A percentile compares a stretch with the other conserved stretches of the same genome.
phyloP scores from a whole-genome alignment of 2,329 filamentous ascomycete genomes.

The Monosporascus sp. region DNA sequence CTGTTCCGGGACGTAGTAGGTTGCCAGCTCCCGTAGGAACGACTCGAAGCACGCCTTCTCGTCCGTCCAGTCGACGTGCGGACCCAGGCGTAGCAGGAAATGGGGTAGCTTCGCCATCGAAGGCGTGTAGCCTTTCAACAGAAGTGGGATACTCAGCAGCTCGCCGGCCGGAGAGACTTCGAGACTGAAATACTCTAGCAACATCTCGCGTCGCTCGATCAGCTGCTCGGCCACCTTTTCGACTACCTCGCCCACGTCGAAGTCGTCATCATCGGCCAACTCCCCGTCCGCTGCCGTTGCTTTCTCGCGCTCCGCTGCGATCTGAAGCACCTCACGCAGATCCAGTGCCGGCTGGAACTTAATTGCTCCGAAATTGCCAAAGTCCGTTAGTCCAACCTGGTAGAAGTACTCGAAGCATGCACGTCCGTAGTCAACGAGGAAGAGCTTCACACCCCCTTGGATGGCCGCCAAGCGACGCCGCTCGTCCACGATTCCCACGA shows the following conservation, averaged over 20 bases:
- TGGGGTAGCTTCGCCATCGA: constrained; percentile 79
- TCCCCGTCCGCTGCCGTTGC: constrained; percentile 28
- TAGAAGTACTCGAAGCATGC: constrained; percentile 89
- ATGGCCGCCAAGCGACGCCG: constrained; percentile 83
- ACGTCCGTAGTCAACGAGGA: constrained; percentile 88
- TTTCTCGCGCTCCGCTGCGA: constrained; percentile 70
- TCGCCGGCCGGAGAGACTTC: constrained; percentile 75
- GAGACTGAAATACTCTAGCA: constrained; percentile 87
- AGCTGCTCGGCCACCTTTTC: constrained; percentile 62
- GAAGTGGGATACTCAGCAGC: constrained; percentile 71
- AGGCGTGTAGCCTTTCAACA: constrained; percentile 86
- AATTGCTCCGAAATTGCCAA: constrained; percentile 87
- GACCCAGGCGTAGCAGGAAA: constrained; percentile 83
- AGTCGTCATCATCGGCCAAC: constrained; percentile 42
- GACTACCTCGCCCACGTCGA: constrained; percentile 63
- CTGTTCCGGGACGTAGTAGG: constrained; percentile 85
- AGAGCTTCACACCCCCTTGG: constrained; percentile 87
- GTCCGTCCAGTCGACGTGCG: constrained; percentile 78
- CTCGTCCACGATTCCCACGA: constrained; percentile 89
- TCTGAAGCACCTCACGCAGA: constrained; percentile 62
- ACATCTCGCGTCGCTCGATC: constrained; percentile 74
- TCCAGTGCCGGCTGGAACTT: constrained; percentile 71
- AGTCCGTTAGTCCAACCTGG: constrained; percentile 89
- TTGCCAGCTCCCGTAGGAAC: constrained; percentile 80
- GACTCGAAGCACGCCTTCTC: constrained; percentile 83